Percentiles rank a stretch among this genome's conserved stretches.
These are phyloP conservation scores for Sparassis latifolia DNA, from an alignment of 1,284 basidiomycete genomes.

Conservation along the genomic window DNA sequence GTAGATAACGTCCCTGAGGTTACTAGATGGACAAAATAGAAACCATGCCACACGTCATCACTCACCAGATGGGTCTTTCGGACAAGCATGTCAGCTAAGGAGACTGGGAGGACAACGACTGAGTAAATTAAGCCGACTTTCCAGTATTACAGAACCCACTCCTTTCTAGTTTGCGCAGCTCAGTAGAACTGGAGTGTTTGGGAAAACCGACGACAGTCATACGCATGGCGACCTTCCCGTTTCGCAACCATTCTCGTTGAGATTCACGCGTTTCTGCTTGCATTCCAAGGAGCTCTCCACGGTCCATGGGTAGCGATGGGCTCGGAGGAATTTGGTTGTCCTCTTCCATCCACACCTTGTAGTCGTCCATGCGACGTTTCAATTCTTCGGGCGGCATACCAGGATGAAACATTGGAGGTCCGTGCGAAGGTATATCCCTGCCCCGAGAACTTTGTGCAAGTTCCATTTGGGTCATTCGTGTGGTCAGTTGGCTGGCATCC, in stretches of 20 bases:
- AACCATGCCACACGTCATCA: neutral
- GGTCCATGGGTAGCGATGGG: neutral
- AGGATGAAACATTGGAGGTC: conserved; percentile 5
- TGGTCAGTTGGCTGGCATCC: neutral
- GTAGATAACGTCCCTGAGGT: conserved; percentile 13
- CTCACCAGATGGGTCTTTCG: neutral
- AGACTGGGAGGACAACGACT: neutral
- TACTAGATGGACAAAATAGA: neutral
- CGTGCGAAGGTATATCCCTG: neutral
- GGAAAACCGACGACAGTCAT: conserved; percentile 11
- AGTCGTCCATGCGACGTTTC: conserved; percentile 4
- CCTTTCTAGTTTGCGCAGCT: neutral
- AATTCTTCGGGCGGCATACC: conserved; percentile 4
- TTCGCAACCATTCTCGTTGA: neutral
- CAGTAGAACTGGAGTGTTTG: conserved; percentile 5
- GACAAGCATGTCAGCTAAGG: conserved; percentile 2
- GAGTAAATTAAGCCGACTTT: neutral
- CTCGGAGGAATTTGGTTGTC: conserved; percentile 8
- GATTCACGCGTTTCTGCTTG: neutral
- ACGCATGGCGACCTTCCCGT: conserved; percentile 3
- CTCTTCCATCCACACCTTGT: conserved; percentile 11
- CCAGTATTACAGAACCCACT: neutral
- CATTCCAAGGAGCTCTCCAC: neutral
- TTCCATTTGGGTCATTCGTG: neutral
- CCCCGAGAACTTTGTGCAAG: neutral